Conservation (phyloP, 352 stramenopile species). For the Aphanomyces cochlioides region DNA sequence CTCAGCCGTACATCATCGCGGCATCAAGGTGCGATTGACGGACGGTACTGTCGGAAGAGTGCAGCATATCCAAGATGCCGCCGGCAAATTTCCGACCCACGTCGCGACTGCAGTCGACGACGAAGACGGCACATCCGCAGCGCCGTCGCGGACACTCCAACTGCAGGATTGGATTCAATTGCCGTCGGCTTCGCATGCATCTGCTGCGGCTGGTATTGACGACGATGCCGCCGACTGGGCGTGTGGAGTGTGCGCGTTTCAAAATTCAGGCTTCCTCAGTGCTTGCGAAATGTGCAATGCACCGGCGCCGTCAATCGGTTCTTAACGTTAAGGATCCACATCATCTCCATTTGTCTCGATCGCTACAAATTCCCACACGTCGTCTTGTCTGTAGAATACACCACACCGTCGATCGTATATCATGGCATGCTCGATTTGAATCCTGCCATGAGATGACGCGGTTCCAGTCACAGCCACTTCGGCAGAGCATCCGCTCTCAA, state of each 20-base stretch:
- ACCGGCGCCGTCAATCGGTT: not conserved
- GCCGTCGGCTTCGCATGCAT: not conserved
- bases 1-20: conserved; percentile 19
- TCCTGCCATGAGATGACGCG: not conserved
- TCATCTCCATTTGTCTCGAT: not conserved
- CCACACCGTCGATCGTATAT: not conserved
- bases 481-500: not conserved
- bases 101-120: not conserved
- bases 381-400: conserved; percentile 10
- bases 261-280: conserved; percentile 23
- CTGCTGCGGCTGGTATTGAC: not conserved
- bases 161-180: conserved; percentile 11
- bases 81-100: not conserved
- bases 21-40: conserved; percentile 29
- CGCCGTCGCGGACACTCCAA: not conserved
- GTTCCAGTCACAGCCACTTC: not conserved
- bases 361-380: not conserved
- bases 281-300: conserved; percentile 24
- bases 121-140: not conserved
- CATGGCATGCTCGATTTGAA: conserved; percentile 4
- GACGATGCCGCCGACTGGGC: conserved; percentile 1
- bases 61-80: conserved; percentile 7
- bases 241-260: conserved; percentile 22
- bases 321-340: too few relatives aligned
- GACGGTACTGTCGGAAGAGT: conserved; percentile 27